Evolutionary conservation across 768 basidiomycete genomes (phyloP), one percentile per base, ranked within the genome.

Genomic region (Leccinum olivaceopallidum): DNA sequence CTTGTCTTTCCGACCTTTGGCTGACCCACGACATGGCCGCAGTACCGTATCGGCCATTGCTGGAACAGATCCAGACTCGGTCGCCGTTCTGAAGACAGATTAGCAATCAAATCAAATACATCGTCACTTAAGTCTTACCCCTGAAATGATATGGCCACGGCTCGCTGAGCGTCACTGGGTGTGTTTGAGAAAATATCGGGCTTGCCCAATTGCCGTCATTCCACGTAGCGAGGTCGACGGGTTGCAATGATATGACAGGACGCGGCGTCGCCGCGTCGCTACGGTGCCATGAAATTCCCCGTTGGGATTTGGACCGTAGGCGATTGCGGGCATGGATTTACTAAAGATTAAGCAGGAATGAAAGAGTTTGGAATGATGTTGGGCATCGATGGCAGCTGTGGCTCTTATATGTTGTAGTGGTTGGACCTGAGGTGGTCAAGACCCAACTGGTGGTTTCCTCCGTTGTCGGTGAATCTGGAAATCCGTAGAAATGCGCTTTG

Each of bases 131-230:
- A 26, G 26, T 26, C 26, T 26, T 26, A 26, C 26, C 77, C 67
- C 76, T 71, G 72, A 87, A 87, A 14, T 77, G 77, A 65, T 81
- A 85, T 39, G 78, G 75, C 75, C 82, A 81, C 0, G 83, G 73
- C 32, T 85, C 81, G 50, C 84, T 79, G 6, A 85, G 71, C 54
- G 24, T 69, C 6, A 37, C 63, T n/a, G 80, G 78, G 28, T 73
- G 66, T 10, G 61, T 65, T 34, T 75, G 73, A 28, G 34, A 36
- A 47, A 54, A 73, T 28, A 60, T 9, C n/a, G 54, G 30, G 42
- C 58, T 34, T 20, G 52, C 55, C 64, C 72, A 73, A 9, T 16
- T 2, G 2, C 67, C 62, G 28, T 73, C 72, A n/a, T 73, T 60
- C 68, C 69, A 73, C 5, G 67, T 63, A 28, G 62, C 12, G 16